A percentile compares a stretch with the other conserved stretches of the same genome.
phyloP scores from a whole-genome alignment of 2,329 filamentous ascomycete genomes.

The Neonectria sp. region DNA sequence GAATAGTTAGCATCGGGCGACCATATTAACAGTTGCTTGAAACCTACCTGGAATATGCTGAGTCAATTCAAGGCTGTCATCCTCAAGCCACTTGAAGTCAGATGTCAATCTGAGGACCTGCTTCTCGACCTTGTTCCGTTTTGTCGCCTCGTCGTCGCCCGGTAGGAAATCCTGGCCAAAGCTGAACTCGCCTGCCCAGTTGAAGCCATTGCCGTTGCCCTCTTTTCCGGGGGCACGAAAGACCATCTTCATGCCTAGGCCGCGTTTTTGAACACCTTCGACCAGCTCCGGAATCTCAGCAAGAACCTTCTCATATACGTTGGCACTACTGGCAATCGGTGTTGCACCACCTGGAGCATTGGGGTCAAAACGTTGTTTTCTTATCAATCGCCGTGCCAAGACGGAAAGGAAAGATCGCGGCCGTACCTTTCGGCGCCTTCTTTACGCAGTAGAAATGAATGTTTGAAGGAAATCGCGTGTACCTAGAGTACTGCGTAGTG shows the following conservation, averaged over 20 bases:
- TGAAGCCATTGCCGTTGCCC: slow-evolving; percentile 31
- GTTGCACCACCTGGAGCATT: slow-evolving; percentile 18
- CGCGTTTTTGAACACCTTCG: slow-evolving; percentile 16
- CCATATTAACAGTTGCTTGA: background rate
- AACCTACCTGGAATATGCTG: slow-evolving; percentile 34
- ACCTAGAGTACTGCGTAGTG: slow-evolving; percentile 25
- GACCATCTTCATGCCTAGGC: slow-evolving; percentile 32
- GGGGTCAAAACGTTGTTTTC: background rate
- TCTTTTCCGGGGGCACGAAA: slow-evolving; percentile 30
- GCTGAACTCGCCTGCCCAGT: slow-evolving; percentile 34
- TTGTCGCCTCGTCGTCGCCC: slow-evolving; percentile 24
- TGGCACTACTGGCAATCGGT: slow-evolving; percentile 31
- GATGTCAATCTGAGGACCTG: slow-evolving; percentile 29
- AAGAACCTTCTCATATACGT: slow-evolving; percentile 29
- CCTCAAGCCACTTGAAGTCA: slow-evolving; percentile 31
- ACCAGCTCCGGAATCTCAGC: slow-evolving; percentile 28
- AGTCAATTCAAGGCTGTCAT: slow-evolving; percentile 33
- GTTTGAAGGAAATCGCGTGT: slow-evolving; percentile 34
- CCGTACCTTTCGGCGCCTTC: slow-evolving; percentile 32
- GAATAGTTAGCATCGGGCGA: background rate
- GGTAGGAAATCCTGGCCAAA: slow-evolving; percentile 27
- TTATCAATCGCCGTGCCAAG: background rate
- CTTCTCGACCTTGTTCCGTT: slow-evolving; percentile 27
- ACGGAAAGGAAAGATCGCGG: background rate
- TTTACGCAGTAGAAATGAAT: slow-evolving; percentile 37